Evolutionary conservation across 306 rosid genomes (phyloP).

Genomic region (Prunus armeniaca): DNA sequence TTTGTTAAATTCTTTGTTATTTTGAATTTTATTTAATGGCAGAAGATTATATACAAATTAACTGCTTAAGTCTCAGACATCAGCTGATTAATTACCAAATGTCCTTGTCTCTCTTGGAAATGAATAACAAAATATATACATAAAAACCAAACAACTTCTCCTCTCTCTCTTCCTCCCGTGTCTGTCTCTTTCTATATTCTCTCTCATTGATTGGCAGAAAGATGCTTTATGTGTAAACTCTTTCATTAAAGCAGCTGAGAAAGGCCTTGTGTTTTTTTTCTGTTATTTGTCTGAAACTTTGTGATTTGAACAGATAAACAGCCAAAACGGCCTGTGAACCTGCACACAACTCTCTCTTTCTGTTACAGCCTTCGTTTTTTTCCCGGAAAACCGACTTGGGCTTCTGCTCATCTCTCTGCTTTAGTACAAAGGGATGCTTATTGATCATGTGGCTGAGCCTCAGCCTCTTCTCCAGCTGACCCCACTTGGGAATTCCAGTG

Average conservation of each 20-base stretch:
- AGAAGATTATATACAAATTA: background rate
- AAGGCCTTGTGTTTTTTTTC: background rate
- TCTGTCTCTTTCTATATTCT: background rate
- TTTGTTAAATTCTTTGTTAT: background rate
- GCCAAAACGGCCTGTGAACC: slow-evolving; percentile 13
- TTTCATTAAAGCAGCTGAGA: background rate
- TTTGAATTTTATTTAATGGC: background rate
- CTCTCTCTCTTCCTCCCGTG: background rate
- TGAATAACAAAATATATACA: background rate
- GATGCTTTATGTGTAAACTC: background rate
- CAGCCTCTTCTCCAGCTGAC: slow-evolving; percentile 19
- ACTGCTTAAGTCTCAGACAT: background rate
- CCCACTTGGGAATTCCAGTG: slow-evolving; percentile 32
- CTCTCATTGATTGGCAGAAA: background rate
- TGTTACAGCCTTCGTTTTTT: slow-evolving; percentile 20
- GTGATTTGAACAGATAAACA: background rate
- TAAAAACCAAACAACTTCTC: background rate
- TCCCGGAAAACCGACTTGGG: slow-evolving; percentile 16
- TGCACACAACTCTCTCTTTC: slow-evolving; percentile 14
- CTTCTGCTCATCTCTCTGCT: slow-evolving; percentile 10
- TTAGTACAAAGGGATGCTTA: slow-evolving; percentile 11
- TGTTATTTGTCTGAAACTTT: background rate
- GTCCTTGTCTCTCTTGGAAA: background rate
- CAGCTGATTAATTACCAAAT: background rate
- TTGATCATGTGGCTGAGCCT: slow-evolving; percentile 22